Percentiles rank a stretch among this genome's conserved stretches.
These are phyloP conservation scores for Crithidia fasciculata DNA, from an alignment of 208 protist genomes.

Conservation along the genomic window DNA sequence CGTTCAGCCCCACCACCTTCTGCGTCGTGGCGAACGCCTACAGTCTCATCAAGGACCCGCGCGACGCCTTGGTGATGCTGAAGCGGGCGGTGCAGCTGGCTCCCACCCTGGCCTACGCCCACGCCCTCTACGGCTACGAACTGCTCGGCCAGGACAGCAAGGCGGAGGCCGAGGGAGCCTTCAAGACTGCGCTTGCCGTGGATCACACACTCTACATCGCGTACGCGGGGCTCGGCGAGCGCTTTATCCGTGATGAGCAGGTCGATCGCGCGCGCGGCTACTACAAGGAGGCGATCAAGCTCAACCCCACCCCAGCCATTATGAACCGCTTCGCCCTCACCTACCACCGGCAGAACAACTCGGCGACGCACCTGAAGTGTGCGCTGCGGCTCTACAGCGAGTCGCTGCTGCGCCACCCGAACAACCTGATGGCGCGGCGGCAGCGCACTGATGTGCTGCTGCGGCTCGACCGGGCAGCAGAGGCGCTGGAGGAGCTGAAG, in stretches of 20 bases:
- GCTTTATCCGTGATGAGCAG: constrained; percentile 93
- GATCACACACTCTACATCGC: constrained; percentile 96
- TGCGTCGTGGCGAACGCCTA: constrained; percentile 96
- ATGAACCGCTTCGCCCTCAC: constrained; percentile 80
- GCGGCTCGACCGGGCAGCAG: constrained; percentile 61
- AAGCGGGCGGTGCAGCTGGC: constrained; percentile 91
- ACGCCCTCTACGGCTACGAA: constrained; percentile 96
- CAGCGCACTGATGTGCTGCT: constrained; percentile 91
- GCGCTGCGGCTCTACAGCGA: constrained; percentile 79
- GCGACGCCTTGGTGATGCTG: constrained; percentile 95
- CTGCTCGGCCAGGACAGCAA: constrained; percentile 93
- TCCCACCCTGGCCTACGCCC: constrained; percentile 89
- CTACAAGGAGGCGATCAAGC: constrained; percentile 86
- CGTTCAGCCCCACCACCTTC: constrained; percentile 84
- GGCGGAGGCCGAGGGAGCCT: constrained; percentile 89
- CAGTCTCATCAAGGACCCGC: constrained; percentile 93
- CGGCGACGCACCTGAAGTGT: constrained; percentile 47
- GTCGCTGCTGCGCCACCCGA: constrained; percentile 78
- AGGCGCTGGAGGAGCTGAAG: constrained; percentile 78
- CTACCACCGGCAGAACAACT: constrained; percentile 61
- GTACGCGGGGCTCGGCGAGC: constrained; percentile 95
- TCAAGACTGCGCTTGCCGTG: constrained; percentile 89
- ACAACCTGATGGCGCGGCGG: constrained; percentile 88
- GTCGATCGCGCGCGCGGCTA: constrained; percentile 88
- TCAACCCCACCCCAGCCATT: constrained; percentile 84